These are phyloP conservation scores for Colletotrichum eleusines DNA, from an alignment of 2,329 filamentous ascomycete species.

Conservation along the genomic window DNA sequence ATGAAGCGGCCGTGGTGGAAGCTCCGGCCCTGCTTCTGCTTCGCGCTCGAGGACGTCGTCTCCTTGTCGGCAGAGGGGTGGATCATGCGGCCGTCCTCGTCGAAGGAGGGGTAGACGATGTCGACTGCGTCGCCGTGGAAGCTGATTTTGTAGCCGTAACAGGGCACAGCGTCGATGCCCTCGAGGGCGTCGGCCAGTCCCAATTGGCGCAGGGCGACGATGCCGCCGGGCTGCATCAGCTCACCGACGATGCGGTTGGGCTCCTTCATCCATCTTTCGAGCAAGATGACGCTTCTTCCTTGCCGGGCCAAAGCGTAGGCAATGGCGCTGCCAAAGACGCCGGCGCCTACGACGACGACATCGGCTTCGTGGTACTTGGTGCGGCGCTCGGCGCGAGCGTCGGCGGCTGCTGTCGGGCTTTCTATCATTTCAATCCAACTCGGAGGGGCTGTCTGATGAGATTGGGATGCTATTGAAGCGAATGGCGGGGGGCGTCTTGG, in stretches of 20 bases:
- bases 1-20: slow-evolving; percentile 98
- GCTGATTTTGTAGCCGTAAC: slow-evolving; percentile 88
- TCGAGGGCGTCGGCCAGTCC: slow-evolving; percentile 87
- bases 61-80: slow-evolving; percentile 22
- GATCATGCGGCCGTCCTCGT: slow-evolving; percentile 54
- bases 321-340: slow-evolving; percentile 88
- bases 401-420: slow-evolving; percentile 50
- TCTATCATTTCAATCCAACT: slow-evolving; percentile 46
- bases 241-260: slow-evolving; percentile 97
- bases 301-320: slow-evolving; percentile 89
- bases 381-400: slow-evolving; percentile 61
- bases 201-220: slow-evolving; percentile 82
- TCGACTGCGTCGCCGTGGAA: slow-evolving; percentile 80
- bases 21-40: slow-evolving; percentile 73
- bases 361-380: slow-evolving; percentile 75
- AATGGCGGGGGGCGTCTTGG: slow-evolving; percentile 10
- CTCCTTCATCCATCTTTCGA: slow-evolving; percentile 91
- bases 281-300: slow-evolving; percentile 88
- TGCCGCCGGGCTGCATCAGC: slow-evolving; percentile 91
- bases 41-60: slow-evolving; percentile 42
- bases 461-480: slow-evolving; percentile 31
- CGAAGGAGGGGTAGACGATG: slow-evolving; percentile 82
- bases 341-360: slow-evolving; percentile 91
- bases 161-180: slow-evolving; percentile 86
- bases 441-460: not conserved